A percentile compares a stretch with the other conserved stretches of the same genome.
phyloP scores from a whole-genome alignment of 225 moss, liverwort and hornwort genomes.

The Physcomitrium patens region DNA sequence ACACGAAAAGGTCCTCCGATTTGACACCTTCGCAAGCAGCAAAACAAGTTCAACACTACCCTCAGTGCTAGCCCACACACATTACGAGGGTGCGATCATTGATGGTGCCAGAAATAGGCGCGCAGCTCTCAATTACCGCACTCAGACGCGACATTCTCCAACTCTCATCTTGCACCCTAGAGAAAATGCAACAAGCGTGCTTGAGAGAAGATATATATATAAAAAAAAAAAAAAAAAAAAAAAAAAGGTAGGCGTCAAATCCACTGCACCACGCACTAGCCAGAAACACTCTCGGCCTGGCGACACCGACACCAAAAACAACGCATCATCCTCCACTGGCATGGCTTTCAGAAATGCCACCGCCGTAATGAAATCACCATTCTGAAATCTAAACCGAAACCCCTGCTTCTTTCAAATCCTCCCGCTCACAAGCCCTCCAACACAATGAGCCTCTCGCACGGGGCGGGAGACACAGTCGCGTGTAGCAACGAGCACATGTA shows the following conservation, averaged over 20 bases:
- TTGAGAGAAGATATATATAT: too few relatives aligned
- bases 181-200: conserved; percentile 6
- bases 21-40: conserved; percentile 14
- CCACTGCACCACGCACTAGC: neutral
- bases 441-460: too few relatives aligned
- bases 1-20: conserved; percentile 24
- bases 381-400: too few relatives aligned
- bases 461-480: too few relatives aligned
- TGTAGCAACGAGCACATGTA: too few relatives aligned
- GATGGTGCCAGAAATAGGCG: conserved; percentile 1
- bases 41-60: conserved; percentile 18
- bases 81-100: conserved; percentile 17
- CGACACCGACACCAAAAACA: too few relatives aligned
- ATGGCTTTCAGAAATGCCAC: too few relatives aligned
- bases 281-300: neutral
- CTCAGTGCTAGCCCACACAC: conserved; percentile 28
- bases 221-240: too few relatives aligned
- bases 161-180: conserved; percentile 15
- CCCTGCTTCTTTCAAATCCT: too few relatives aligned
- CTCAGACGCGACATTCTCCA: conserved; percentile 22
- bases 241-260: conserved; percentile 16
- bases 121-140: conserved; percentile 18
- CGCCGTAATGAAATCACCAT: too few relatives aligned
- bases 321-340: too few relatives aligned
- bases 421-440: too few relatives aligned